Conservation (phyloP, 306 rosid species). For the Abrus precatorius region DNA sequence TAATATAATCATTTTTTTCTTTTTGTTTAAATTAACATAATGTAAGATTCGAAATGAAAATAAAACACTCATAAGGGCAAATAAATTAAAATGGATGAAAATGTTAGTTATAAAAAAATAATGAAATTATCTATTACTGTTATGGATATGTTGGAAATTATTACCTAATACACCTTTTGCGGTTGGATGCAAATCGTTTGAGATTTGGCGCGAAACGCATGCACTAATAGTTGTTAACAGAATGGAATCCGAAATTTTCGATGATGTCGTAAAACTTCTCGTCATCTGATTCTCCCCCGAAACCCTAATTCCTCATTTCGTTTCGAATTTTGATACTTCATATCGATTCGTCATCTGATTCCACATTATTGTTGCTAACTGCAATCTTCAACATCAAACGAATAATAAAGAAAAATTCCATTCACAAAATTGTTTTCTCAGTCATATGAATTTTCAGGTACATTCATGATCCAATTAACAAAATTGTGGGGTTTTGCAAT, state of each 20-base stretch:
- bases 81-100: too few species aligned
- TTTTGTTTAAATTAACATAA: too few species aligned
- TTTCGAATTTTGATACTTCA: background rate
- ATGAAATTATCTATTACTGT: too few species aligned
- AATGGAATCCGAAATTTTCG: conserved; percentile 51
- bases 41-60: too few species aligned
- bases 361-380: background rate
- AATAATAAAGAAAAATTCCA: background rate
- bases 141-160: background rate
- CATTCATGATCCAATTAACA: background rate
- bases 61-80: too few species aligned
- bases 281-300: conserved; percentile 31
- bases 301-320: conserved; percentile 56
- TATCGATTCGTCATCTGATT: background rate
- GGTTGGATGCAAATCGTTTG: conserved; percentile 16
- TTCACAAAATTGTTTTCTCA: conserved; percentile 11
- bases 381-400: background rate
- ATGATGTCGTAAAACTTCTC: conserved; percentile 53
- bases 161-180: background rate
- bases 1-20: too few species aligned
- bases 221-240: conserved; percentile 32
- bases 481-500: background rate
- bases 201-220: conserved; percentile 46
- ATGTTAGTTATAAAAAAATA: too few species aligned
- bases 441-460: conserved; percentile 39